Base-by-base conservation (phyloP, 352 stramenopile genomes). In the Phytophthora pistaciae region DNA sequence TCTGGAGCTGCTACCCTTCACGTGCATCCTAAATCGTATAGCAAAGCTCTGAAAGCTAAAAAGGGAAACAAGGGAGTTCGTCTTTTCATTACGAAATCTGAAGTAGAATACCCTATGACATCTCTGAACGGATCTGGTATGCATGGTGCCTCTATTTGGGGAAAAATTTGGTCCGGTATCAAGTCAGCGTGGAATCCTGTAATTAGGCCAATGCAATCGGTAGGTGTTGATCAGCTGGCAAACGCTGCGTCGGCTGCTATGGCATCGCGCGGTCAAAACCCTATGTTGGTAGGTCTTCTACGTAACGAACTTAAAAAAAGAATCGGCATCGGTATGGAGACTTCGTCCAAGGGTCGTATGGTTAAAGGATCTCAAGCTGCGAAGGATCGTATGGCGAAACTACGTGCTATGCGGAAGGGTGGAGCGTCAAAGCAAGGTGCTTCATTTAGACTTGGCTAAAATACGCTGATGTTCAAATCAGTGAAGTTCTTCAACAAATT, bases 401-500 rank as follows among this genome's bases (percentile, higher is more conserved):
- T 36, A 36, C 31, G 31, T 2, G 31, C 31, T 36, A 36, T 36
- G 31, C 31, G 31, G 0, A 36, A 36, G 31, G 31, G 31, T 1
- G 29, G 29, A 36, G 31, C 31, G 11, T 36, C 31, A 36, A 36
- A 36, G 31, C 31, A 36, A 36, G 31, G 31, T 3, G 31, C 31
- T 36, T 36, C 31, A 11, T 36, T 36, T 36, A 36, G 31, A 36
- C 7, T 36, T 36, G 31, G 11, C 7, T 36, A 36, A 1, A 60
- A 0, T 25, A 74, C 46, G 5, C 31, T 3, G 27, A 65, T 27
- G 50, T 74, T 58, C 14, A 74, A 56, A 60, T 74, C 44, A 36
- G 48, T 42, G 29, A 74, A 69, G 6, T 36, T 21, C 23, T 69
- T 49, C 4, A 69, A 11, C 18, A 74, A 8, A 33, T 69, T 11